These are phyloP conservation scores for Pleurotus ostreatus DNA, from an alignment of 768 basidiomycete species.

Conservation along the genomic window DNA sequence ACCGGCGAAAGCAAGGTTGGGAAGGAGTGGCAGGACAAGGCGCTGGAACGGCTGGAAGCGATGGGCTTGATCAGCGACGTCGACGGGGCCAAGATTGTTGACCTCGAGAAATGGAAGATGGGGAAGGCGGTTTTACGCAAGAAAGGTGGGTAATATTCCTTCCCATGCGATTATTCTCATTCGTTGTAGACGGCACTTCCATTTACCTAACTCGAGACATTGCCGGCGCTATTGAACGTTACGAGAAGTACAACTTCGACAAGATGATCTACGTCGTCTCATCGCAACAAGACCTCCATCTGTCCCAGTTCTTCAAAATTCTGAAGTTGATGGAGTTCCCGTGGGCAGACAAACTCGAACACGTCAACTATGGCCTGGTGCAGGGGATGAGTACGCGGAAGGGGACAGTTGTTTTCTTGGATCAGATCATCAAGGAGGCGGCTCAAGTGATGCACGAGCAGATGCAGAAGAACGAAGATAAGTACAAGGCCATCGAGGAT, in stretches of 20 bases:
- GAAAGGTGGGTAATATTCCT: slow-evolving; percentile 45
- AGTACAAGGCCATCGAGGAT: slow-evolving; percentile 85
- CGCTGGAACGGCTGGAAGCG: slow-evolving; percentile 62
- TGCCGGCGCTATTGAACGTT: slow-evolving; percentile 88
- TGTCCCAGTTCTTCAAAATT: slow-evolving; percentile 91
- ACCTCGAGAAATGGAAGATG: slow-evolving; percentile 87
- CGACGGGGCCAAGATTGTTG: slow-evolving; percentile 81
- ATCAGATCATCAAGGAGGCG: slow-evolving; percentile 90
- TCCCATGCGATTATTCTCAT: background rate
- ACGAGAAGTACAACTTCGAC: slow-evolving; percentile 82
- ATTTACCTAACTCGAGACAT: slow-evolving; percentile 96
- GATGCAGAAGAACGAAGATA: slow-evolving; percentile 92
- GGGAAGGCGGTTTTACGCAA: slow-evolving; percentile 90
- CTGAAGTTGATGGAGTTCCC: slow-evolving; percentile 85
- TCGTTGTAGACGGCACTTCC: slow-evolving; percentile 74
- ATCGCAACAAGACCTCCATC: slow-evolving; percentile 82
- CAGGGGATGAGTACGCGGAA: slow-evolving; percentile 93
- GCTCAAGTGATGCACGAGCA: slow-evolving; percentile 90
- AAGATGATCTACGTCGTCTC: slow-evolving; percentile 94
- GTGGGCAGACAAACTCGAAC: slow-evolving; percentile 80
- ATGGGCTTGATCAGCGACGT: slow-evolving; percentile 73
- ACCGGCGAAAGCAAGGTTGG: slow-evolving; percentile 85
- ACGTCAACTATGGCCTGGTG: slow-evolving; percentile 90
- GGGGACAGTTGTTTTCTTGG: slow-evolving; percentile 92
- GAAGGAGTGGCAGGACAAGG: slow-evolving; percentile 67